Base-by-base conservation (phyloP, 805 yeast species). In the Hanseniaspora vineae region DNA sequence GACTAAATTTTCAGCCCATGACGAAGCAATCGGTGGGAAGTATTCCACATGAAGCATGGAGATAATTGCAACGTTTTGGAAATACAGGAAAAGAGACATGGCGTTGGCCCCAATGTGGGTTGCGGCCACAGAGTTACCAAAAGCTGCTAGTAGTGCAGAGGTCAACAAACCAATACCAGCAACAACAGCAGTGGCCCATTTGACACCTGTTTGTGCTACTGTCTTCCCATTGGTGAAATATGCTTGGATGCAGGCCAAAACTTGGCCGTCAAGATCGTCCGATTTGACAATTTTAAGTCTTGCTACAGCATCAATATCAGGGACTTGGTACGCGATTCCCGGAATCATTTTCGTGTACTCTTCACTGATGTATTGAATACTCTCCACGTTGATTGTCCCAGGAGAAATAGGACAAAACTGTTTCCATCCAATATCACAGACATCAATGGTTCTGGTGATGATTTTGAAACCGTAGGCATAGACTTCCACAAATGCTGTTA, bases 121-220 rank as follows among this genome's bases (percentile, higher is more conserved):
- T 12, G 96, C 95, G 9, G 96, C 87, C 48, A 81, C 80, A 9
- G 95, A 84, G 63, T 84, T 84, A 49, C 96, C 96, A 62, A 83
- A 81, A 3, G 89, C 75, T 3, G 94, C 80, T 51, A 87, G 70
- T n/a, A 83, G 52, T 5, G 94, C 89, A n/a, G 94, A 84, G 15
- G 81, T 72, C 42, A 88, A 66, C 50, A 89, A 65, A n/a, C 96
- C 96, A 31, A 85, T 64, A 52, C 96, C 96, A 1, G 95, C 87
- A 56, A 88, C 71, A 18, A 82, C 81, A 1, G 97, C 97, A 17
- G 96, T 86, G 39, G 86, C 95, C 97, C 97, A 89, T 65, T 84
- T 83, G 49, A 82, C 88, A 54, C 84, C 84, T 2, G 76, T 70
- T 59, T 86, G 95, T 42, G 84, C 67, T 18, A 87, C 90, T 2